These are phyloP conservation scores for Candida takata DNA, from an alignment of 805 yeast species.

Conservation along the genomic window DNA sequence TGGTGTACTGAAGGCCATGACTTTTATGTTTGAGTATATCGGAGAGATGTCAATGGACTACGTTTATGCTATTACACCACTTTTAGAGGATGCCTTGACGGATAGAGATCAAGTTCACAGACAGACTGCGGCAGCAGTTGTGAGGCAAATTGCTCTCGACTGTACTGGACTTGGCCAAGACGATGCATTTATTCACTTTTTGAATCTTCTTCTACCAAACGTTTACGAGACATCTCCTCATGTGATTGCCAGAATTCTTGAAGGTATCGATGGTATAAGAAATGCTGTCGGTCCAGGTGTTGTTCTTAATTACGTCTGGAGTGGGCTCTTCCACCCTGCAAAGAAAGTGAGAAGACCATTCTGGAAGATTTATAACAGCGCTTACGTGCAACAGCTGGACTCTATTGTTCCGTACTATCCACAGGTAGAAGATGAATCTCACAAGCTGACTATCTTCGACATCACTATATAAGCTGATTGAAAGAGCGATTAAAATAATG, in stretches of 20 bases:
- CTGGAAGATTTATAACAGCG: constrained; percentile 76
- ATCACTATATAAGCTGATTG: constrained; percentile 13
- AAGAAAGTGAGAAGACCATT: constrained; percentile 74
- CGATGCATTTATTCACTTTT: constrained; percentile 74
- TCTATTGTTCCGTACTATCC: constrained; percentile 84
- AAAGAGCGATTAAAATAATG: too few species aligned
- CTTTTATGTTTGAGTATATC: constrained; percentile 88
- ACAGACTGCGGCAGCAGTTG: constrained; percentile 89
- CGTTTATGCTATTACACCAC: constrained; percentile 68
- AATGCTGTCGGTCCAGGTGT: constrained; percentile 71
- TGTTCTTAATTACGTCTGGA: constrained; percentile 69
- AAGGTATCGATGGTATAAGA: constrained; percentile 69
- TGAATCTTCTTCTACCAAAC: constrained; percentile 82
- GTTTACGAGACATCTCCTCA: constrained; percentile 94
- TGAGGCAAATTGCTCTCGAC: constrained; percentile 73
- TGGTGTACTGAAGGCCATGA: constrained; percentile 85
- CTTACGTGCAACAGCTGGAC: constrained; percentile 69
- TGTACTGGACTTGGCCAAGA: constrained; percentile 71
- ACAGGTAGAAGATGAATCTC: constrained; percentile 28
- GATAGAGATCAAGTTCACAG: constrained; percentile 90
- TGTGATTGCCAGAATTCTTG: constrained; percentile 75
- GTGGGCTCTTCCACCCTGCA: constrained; percentile 93
- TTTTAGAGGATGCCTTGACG: constrained; percentile 82
- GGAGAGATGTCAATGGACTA: constrained; percentile 78
- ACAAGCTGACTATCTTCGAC: constrained; percentile 19